Percentiles rank a stretch among this genome's conserved stretches.
These are phyloP conservation scores for Leptosphaerulina australis DNA, from an alignment of 2,329 filamentous ascomycete species.

Conservation along the genomic window DNA sequence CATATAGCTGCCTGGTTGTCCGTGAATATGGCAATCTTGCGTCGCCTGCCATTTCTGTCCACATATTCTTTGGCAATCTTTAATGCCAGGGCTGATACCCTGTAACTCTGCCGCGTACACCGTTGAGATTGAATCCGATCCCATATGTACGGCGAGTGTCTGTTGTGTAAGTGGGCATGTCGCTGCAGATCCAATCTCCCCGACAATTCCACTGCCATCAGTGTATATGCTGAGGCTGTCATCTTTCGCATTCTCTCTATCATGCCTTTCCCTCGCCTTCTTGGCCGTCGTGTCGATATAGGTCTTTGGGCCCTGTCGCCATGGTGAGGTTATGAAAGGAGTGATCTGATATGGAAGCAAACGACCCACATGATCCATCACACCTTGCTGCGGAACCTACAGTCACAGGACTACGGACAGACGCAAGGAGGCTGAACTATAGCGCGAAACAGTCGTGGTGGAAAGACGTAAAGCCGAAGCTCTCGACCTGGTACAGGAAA, in stretches of 20 bases:
- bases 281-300: slow-evolving; percentile 20
- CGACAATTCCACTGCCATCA: slow-evolving; percentile 28
- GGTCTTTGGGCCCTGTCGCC: slow-evolving; percentile 13
- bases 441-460: no score
- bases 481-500: no score
- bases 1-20: slow-evolving; percentile 26
- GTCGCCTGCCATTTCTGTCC: slow-evolving; percentile 12
- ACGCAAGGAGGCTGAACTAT: no score
- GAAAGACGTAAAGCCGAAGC: no score
- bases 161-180: slow-evolving; percentile 22
- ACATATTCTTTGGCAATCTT: slow-evolving; percentile 23
- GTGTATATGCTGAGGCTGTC: slow-evolving; percentile 27
- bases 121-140: slow-evolving; percentile 14
- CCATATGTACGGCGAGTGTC: slow-evolving; percentile 20
- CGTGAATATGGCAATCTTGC: slow-evolving; percentile 23
- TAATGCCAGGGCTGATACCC: slow-evolving; percentile 24
- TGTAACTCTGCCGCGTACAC: slow-evolving; percentile 23
- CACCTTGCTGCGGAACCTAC: no score
- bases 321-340: slow-evolving; percentile 21
- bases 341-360: no score
- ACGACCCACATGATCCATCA: no score
- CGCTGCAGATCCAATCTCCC: slow-evolving; percentile 20
- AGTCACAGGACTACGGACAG: no score
- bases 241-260: slow-evolving; percentile 15
- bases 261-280: slow-evolving; percentile 19